A percentile compares a stretch with the other conserved stretches of the same genome.
These are phyloP conservation scores for Cladosporium halotolerans DNA, from an alignment of 2,329 filamentous ascomycete genomes.

Conservation along the genomic window DNA sequence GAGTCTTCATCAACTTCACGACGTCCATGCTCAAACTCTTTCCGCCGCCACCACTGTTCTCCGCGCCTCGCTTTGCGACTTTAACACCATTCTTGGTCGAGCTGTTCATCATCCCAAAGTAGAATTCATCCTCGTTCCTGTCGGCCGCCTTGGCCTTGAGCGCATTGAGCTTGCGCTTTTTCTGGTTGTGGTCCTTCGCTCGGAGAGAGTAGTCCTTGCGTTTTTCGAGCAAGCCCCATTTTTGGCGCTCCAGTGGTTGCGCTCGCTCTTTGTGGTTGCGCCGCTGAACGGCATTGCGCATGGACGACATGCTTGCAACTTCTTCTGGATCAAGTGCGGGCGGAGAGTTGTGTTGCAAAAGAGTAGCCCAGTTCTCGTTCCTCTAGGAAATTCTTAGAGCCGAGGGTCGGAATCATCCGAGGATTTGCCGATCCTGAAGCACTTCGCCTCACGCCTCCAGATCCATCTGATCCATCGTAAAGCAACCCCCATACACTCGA, in stretches of 20 bases:
- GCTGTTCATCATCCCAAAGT: conserved; percentile 57
- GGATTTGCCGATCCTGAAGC: neutral
- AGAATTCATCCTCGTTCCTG: conserved; percentile 61
- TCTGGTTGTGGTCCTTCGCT: conserved; percentile 57
- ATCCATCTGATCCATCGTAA: no score
- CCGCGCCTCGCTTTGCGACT: conserved; percentile 41
- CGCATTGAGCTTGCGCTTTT: conserved; percentile 54
- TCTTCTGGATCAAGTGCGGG: neutral
- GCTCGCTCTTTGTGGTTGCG: conserved; percentile 86
- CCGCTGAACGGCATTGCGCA: conserved; percentile 62
- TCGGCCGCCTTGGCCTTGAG: conserved; percentile 55
- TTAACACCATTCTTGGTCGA: conserved; percentile 42
- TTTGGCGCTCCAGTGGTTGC: conserved; percentile 74
- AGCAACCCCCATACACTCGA: no score
- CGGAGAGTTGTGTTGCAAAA: neutral
- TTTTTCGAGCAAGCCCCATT: conserved; percentile 91
- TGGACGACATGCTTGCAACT: conserved; percentile 45
- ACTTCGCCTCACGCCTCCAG: neutral
- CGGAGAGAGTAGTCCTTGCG: conserved; percentile 73
- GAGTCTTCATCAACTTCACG: conserved; percentile 59
- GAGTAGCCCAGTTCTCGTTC: neutral
- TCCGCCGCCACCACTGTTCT: conserved; percentile 25
- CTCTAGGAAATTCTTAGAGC: neutral
- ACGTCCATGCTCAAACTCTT: conserved; percentile 48
- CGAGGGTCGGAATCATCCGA: neutral